Base-by-base conservation (phyloP, 371 early-diverging fungal species). In the Rhizopus sp. region DNA sequence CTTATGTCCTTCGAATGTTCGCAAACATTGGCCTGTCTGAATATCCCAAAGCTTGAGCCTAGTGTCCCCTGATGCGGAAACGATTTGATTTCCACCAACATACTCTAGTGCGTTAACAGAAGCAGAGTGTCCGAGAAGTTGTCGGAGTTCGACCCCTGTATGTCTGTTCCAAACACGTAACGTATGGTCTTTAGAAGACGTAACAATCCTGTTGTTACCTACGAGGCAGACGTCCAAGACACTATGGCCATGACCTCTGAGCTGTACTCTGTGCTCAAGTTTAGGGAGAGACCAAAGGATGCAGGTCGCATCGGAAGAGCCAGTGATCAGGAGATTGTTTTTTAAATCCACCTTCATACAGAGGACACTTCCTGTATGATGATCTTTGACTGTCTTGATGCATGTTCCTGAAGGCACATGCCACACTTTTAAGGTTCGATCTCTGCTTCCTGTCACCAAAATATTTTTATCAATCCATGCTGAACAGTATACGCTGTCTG, bases 401-500 rank as follows among this genome's bases (percentile, higher is more conserved):
- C 7, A 91, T 89, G 62, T 59, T 44, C 83, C 80, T 34, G 83
- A 83, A 50, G 68, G 54, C 29, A 91, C 67, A 65, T 94, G 84
- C 94, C 94, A 95, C 34, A 93, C 66, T 52, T 86, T 87, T 47
- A 97, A 78, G 3, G 92, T 89, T 37, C 85, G 80, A 72, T 99
- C 99, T 38, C 97, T 86, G 9, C 96, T 95, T 8, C 99, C 98
- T 1, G 93, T 92, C 10, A 95, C 85, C 32, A 98, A 78, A 39
- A 82, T 80, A 41, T 89, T 63, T 87, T 91, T 63, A 84, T 40
- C 52, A 1, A 75, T 55, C 67, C 77, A 93, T 59, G 93, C 97
- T 31, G 98, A 80, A 62, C 97, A 97, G 64, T 99, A 95, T 0
- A 99, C 92, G 47, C 93, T 89, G 61, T 97, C 98, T 15, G 62